Evolutionary conservation across 2,329 filamentous ascomycete genomes (phyloP).

Genomic region (Colletotrichum chlorophyti): DNA sequence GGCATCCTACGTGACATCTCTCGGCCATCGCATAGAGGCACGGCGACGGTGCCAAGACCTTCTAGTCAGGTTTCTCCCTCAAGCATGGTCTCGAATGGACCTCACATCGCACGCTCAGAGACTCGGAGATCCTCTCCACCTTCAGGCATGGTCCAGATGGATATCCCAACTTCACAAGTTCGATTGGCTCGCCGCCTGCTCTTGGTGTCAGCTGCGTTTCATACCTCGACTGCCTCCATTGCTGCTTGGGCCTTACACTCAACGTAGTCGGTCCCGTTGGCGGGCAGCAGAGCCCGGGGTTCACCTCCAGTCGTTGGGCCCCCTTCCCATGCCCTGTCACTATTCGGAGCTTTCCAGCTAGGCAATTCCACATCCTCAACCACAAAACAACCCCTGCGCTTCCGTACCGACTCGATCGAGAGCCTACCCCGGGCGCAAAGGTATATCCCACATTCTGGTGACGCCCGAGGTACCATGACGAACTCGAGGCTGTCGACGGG

Average conservation of each 20-base stretch:
- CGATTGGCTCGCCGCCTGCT: slow-evolving; percentile 19
- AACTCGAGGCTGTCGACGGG: slow-evolving; percentile 18
- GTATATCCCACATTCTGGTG: slow-evolving; percentile 12
- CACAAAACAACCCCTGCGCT: slow-evolving; percentile 11
- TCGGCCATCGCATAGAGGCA: slow-evolving; percentile 24
- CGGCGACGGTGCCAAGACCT: slow-evolving; percentile 28
- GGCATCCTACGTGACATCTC: slow-evolving; percentile 20
- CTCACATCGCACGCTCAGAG: slow-evolving; percentile 16
- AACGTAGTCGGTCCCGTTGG: slow-evolving; percentile 1
- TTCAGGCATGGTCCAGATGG: slow-evolving; percentile 15
- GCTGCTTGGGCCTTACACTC: slow-evolving; percentile 19
- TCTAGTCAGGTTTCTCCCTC: slow-evolving; percentile 23
- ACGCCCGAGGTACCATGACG: slow-evolving; percentile 19
- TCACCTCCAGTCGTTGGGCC: no score
- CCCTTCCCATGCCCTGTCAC: slow-evolving; percentile 13
- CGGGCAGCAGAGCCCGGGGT: background rate
- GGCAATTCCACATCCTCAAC: slow-evolving; percentile 17
- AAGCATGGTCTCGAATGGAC: slow-evolving; percentile 23
- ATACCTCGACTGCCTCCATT: slow-evolving; percentile 21
- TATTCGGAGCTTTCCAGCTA: slow-evolving; percentile 25
- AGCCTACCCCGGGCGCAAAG: slow-evolving; percentile 16
- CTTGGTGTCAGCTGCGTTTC: slow-evolving; percentile 30
- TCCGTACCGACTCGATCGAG: slow-evolving; percentile 23
- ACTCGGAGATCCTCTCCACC: background rate
- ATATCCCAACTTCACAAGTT: slow-evolving; percentile 15